phyloP scores from a whole-genome alignment of 768 basidiomycete genomes.

The Dacryopinax primogenitus region DNA sequence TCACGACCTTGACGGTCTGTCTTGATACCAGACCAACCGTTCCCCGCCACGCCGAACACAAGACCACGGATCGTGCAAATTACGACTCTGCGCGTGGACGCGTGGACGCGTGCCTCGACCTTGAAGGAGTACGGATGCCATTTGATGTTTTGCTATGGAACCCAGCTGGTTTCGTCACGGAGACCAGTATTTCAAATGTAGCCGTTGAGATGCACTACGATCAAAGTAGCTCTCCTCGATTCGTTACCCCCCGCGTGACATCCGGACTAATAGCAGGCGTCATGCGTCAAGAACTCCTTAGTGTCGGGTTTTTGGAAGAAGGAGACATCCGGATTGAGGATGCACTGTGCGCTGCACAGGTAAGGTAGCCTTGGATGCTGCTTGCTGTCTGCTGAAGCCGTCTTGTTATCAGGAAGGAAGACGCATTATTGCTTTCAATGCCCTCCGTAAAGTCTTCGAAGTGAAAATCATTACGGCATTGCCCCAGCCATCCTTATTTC shows the following conservation, averaged over 20 bases:
- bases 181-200: background rate
- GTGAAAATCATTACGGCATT: background rate
- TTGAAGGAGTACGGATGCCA: background rate
- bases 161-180: background rate
- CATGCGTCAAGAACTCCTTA: background rate
- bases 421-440: background rate
- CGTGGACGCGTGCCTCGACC: background rate
- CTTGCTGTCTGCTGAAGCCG: background rate
- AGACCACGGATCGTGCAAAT: background rate
- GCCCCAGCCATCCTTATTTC: background rate
- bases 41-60: background rate
- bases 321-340: background rate
- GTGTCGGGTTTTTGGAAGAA: background rate
- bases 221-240: background rate
- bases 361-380: background rate
- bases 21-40: background rate
- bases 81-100: background rate
- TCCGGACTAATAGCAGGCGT: background rate
- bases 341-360: background rate
- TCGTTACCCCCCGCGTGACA: background rate
- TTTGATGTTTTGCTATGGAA: background rate
- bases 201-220: background rate
- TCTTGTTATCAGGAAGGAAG: background rate
- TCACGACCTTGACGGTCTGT: background rate
- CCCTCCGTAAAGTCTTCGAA: background rate